Conservation (phyloP, 2,329 filamentous ascomycete species). For the Colletotrichum gloeosporioides region DNA sequence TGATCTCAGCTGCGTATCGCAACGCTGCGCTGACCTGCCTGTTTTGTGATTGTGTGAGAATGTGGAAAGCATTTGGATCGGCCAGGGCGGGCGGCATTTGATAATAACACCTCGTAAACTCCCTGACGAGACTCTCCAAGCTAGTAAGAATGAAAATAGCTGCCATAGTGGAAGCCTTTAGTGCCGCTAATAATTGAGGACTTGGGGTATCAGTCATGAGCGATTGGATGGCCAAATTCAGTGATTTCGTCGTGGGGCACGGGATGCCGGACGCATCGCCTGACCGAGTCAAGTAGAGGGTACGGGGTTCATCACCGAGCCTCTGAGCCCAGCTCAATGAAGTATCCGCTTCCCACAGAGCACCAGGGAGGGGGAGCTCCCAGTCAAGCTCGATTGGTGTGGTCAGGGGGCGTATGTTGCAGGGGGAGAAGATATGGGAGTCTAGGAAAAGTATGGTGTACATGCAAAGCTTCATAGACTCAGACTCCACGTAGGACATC, state of each 20-base stretch:
- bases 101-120: slow-evolving; percentile 39
- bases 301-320: slow-evolving; percentile 23
- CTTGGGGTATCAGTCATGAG: slow-evolving; percentile 33
- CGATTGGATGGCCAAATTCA: slow-evolving; percentile 34
- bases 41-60: slow-evolving; percentile 36
- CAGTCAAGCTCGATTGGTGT: slow-evolving; percentile 37
- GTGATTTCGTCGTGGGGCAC: slow-evolving; percentile 28
- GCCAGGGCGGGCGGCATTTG: slow-evolving; percentile 34
- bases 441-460: slow-evolving; percentile 34
- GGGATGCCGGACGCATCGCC: slow-evolving; percentile 20
- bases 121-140: slow-evolving; percentile 31
- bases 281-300: slow-evolving; percentile 8
- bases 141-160: slow-evolving; percentile 32
- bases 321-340: slow-evolving; percentile 29
- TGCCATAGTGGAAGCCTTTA: slow-evolving; percentile 31
- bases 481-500: slow-evolving; percentile 30
- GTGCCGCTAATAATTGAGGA: slow-evolving; percentile 25
- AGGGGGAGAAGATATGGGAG: slow-evolving; percentile 32
- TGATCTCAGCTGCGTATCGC: slow-evolving; percentile 24
- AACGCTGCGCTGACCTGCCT: slow-evolving; percentile 31
- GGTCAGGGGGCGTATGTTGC: slow-evolving; percentile 32
- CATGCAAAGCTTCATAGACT: slow-evolving; percentile 34
- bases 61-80: slow-evolving; percentile 36
- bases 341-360: slow-evolving; percentile 34
- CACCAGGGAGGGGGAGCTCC: slow-evolving; percentile 33